These are phyloP conservation scores for Peniophora sp. DNA, from an alignment of 1,284 basidiomycete species.

Conservation along the genomic window DNA sequence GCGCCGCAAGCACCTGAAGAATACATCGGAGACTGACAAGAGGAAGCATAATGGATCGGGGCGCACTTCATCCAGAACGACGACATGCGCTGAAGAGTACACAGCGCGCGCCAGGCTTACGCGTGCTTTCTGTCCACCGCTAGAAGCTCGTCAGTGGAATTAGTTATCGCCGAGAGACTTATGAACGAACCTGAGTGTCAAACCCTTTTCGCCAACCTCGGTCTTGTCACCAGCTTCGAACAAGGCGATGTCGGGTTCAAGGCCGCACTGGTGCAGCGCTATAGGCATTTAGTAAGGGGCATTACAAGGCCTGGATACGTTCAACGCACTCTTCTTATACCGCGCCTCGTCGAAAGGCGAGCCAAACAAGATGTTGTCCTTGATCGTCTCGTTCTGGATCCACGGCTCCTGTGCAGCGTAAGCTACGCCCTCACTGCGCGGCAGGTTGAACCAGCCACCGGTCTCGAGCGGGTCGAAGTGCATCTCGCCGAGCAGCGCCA, in stretches of 20 bases:
- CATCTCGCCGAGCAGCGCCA: slow-evolving; percentile 58
- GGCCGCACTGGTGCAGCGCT: slow-evolving; percentile 56
- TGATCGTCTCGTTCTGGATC: slow-evolving; percentile 53
- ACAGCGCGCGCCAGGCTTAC: slow-evolving; percentile 70
- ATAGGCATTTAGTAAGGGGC: background rate
- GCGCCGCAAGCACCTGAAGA: slow-evolving; percentile 36
- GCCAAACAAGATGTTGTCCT: slow-evolving; percentile 40
- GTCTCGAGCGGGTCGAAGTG: slow-evolving; percentile 45
- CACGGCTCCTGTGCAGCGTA: slow-evolving; percentile 77
- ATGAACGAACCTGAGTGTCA: slow-evolving; percentile 35
- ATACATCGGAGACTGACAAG: background rate
- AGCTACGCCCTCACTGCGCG: slow-evolving; percentile 56
- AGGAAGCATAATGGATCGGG: slow-evolving; percentile 10
- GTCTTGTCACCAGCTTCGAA: slow-evolving; percentile 71
- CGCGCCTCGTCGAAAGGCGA: slow-evolving; percentile 31
- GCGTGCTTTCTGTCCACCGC: slow-evolving; percentile 74
- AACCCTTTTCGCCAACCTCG: slow-evolving; percentile 61
- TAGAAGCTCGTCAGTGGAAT: slow-evolving; percentile 17
- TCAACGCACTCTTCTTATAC: slow-evolving; percentile 33
- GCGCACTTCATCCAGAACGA: slow-evolving; percentile 59
- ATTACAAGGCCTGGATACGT: background rate
- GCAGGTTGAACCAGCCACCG: slow-evolving; percentile 58
- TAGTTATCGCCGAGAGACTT: background rate
- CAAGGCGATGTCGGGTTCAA: slow-evolving; percentile 54
- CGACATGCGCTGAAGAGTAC: slow-evolving; percentile 52